Evolutionary conservation across 1,284 basidiomycete species (phyloP).

Genomic region (Exobasidium rhododendri): DNA sequence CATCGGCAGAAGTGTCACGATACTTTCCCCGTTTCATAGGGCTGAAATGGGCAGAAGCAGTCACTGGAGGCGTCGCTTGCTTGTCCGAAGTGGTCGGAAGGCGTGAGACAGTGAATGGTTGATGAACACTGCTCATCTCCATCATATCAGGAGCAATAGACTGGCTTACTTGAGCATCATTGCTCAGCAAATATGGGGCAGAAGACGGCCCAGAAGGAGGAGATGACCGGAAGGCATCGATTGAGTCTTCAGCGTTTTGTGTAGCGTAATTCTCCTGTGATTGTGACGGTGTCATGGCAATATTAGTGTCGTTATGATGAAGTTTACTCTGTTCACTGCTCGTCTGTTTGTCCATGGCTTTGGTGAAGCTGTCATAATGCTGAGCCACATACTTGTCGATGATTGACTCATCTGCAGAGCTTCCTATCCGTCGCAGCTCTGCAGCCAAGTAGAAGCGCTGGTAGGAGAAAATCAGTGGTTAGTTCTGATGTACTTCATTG

Average conservation of each 20-base stretch:
- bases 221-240: not conserved
- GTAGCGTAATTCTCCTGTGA: not conserved
- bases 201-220: conserved; percentile 1
- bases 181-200: not conserved
- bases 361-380: conserved; percentile 44
- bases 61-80: not conserved
- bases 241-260: not conserved
- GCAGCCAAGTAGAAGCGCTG: conserved; percentile 46
- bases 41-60: not conserved
- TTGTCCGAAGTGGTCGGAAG: conserved; percentile 19
- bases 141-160: conserved; percentile 31
- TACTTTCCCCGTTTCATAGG: not conserved
- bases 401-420: conserved; percentile 36
- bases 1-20: conserved; percentile 20
- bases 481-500: not conserved
- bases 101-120: conserved; percentile 16
- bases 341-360: conserved; percentile 16
- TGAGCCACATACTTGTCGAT: conserved; percentile 47
- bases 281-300: not conserved
- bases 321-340: not conserved
- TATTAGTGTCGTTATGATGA: too few relatives aligned
- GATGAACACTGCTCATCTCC: conserved; percentile 10
- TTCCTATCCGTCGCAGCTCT: conserved; percentile 45
- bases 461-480: not conserved
- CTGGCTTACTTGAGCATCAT: conserved; percentile 19